A percentile compares a stretch with the other conserved stretches of the same genome.
Evolutionary conservation across 257 asterid species (phyloP).

Genomic region (Paulownia fortunei): DNA sequence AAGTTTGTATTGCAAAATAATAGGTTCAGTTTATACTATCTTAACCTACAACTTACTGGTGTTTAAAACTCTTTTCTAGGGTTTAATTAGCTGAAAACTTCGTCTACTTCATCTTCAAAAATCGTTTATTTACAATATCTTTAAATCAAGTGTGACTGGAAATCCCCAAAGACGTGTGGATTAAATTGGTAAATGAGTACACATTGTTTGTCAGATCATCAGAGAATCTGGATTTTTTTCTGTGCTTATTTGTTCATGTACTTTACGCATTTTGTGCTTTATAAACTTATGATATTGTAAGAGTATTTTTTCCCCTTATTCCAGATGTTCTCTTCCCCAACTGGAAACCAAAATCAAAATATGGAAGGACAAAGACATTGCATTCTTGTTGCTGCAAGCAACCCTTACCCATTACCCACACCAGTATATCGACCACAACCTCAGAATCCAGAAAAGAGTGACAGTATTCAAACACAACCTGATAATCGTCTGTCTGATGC

Average conservation of each 20-base stretch:
- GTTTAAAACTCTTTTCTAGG: too few relatives aligned
- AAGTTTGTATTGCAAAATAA: neutral
- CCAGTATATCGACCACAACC: slow-evolving; percentile 70
- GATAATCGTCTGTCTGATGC: slow-evolving; percentile 76
- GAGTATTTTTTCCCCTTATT: slow-evolving; percentile 26
- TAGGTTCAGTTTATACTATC: neutral
- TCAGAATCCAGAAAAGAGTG: slow-evolving; percentile 62
- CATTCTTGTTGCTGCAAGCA: slow-evolving; percentile 92
- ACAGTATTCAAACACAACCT: slow-evolving; percentile 58
- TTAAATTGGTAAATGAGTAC: neutral
- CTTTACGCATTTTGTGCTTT: slow-evolving; percentile 11
- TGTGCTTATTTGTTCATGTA: neutral
- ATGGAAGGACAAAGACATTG: slow-evolving; percentile 80
- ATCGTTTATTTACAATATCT: too few relatives aligned
- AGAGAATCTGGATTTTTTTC: neutral
- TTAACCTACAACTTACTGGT: neutral
- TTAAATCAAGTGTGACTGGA: neutral
- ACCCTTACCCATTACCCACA: slow-evolving; percentile 82
- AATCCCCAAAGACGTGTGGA: neutral
- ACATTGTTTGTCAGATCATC: neutral
- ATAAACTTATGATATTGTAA: slow-evolving; percentile 2
- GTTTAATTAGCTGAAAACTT: neutral
- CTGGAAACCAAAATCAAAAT: slow-evolving; percentile 69
- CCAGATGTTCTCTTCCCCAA: slow-evolving; percentile 72
- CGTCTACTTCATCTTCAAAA: neutral